These are phyloP conservation scores for Clathrospora elynae DNA, from an alignment of 2,329 filamentous ascomycete genomes.

Conservation along the genomic window DNA sequence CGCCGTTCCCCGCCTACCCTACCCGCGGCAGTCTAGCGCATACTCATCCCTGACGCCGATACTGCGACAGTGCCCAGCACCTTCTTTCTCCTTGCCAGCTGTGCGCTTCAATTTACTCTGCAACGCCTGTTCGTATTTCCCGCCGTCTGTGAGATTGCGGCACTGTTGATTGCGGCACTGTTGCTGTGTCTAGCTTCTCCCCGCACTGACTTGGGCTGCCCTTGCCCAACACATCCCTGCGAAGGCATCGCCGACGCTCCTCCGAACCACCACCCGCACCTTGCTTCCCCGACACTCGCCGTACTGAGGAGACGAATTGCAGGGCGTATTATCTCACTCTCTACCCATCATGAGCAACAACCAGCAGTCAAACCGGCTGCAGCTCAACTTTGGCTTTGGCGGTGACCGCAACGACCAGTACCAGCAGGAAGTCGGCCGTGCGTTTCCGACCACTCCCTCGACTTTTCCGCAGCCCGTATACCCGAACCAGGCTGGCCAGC, in stretches of 20 bases:
- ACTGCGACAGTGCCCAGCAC: slow-evolving; percentile 23
- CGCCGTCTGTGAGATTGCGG: slow-evolving; percentile 24
- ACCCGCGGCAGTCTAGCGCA: slow-evolving; percentile 12
- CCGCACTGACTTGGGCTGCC: too few relatives aligned
- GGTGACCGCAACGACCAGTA: slow-evolving; percentile 48
- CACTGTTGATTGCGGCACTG: slow-evolving; percentile 17
- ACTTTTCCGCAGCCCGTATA: slow-evolving; percentile 93
- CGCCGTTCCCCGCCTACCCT: slow-evolving; percentile 14
- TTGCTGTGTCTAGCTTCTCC: slow-evolving; percentile 14
- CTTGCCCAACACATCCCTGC: too few relatives aligned
- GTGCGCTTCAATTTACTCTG: slow-evolving; percentile 23
- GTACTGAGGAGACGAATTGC: slow-evolving; percentile 10
- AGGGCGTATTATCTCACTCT: slow-evolving; percentile 1
- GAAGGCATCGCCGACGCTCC: too few relatives aligned
- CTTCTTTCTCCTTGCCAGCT: slow-evolving; percentile 22
- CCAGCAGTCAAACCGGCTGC: slow-evolving; percentile 53
- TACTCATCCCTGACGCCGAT: slow-evolving; percentile 39
- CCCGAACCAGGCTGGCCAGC: slow-evolving; percentile 63
- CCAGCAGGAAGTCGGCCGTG: slow-evolving; percentile 53
- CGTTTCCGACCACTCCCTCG: slow-evolving; percentile 76
- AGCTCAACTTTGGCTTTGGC: slow-evolving; percentile 58
- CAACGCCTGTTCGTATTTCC: slow-evolving; percentile 20
- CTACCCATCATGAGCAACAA: slow-evolving; percentile 43
- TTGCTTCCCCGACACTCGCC: slow-evolving; percentile 8
- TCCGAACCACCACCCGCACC: slow-evolving; percentile 15